These are phyloP conservation scores for Rhizopogon rudus DNA, from an alignment of 768 basidiomycete genomes.

Conservation along the genomic window DNA sequence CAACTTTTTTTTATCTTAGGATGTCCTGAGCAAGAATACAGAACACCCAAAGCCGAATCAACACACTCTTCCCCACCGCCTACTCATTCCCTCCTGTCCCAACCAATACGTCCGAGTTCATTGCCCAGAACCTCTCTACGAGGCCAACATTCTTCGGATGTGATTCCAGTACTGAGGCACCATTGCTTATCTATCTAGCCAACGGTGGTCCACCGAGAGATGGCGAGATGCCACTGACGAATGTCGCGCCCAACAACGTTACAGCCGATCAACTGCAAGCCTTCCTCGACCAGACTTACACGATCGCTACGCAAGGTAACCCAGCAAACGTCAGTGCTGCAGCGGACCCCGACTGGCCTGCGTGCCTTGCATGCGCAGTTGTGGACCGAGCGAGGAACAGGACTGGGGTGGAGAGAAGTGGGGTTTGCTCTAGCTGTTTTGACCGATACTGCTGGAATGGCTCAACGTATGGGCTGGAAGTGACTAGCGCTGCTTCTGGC, in stretches of 20 bases:
- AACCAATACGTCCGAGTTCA: constrained; percentile 14
- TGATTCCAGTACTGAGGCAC: constrained; percentile 25
- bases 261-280: constrained; percentile 25
- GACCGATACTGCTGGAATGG: constrained; percentile 4
- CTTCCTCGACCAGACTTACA: constrained; percentile 38
- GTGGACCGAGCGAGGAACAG: constrained; percentile 33
- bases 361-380: constrained; percentile 41
- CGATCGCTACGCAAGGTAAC: constrained; percentile 33
- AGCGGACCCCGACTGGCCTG: constrained; percentile 31
- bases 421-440: constrained; percentile 23
- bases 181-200: constrained; percentile 50
- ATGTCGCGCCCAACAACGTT: constrained; percentile 13
- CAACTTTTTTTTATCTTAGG: neutral
- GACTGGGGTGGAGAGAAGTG: constrained; percentile 1
- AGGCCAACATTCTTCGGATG: constrained; percentile 34
- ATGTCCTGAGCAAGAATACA: neutral
- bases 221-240: constrained; percentile 30
- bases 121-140: constrained; percentile 22
- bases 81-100: constrained; percentile 14
- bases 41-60: constrained; percentile 5
- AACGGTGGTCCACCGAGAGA: constrained; percentile 38
- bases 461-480: constrained; percentile 1
- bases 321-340: constrained; percentile 16
- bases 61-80: constrained; percentile 3
- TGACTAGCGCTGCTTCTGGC: neutral